A percentile compares a stretch with the other conserved stretches of the same genome.
Evolutionary conservation across 2,329 filamentous ascomycete species (phyloP).

Genomic region (Sclerotinia trifoliorum): DNA sequence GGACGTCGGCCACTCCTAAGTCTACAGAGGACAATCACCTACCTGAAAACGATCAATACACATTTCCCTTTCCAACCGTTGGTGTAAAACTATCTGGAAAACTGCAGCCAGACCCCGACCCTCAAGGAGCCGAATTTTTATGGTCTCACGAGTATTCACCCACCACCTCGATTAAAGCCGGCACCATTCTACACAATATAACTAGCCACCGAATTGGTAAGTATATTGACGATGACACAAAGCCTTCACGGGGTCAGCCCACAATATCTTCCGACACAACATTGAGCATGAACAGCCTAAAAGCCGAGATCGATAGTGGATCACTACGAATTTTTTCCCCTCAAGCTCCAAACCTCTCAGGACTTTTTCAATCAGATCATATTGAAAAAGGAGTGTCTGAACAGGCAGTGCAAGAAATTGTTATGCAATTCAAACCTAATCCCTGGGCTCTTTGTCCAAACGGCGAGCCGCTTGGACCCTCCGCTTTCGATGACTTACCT

Average conservation of each 20-base stretch:
- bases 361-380: conserved; percentile 19
- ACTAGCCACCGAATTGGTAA: conserved; percentile 2
- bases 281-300: conserved; percentile 3
- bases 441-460: conserved; percentile 30
- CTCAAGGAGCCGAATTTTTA: not conserved
- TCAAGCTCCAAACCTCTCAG: conserved; percentile 32
- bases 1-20: conserved; percentile 31
- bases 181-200: conserved; percentile 14
- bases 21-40: not conserved
- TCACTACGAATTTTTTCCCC: conserved; percentile 29
- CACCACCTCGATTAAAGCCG: conserved; percentile 9
- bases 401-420: conserved; percentile 22
- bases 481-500: conserved; percentile 35
- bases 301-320: not conserved
- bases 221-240: not conserved
- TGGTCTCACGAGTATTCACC: conserved; percentile 4
- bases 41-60: not conserved
- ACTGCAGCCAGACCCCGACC: not conserved
- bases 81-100: not conserved
- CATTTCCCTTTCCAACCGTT: conserved; percentile 3
- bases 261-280: not conserved
- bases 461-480: conserved; percentile 25
- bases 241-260: not conserved
- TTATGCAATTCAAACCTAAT: conserved; percentile 37
- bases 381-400: not conserved